Evolutionary conservation across 495 filamentous ascomycete species (phyloP).

Genomic region (Schizothecium vesticola): DNA sequence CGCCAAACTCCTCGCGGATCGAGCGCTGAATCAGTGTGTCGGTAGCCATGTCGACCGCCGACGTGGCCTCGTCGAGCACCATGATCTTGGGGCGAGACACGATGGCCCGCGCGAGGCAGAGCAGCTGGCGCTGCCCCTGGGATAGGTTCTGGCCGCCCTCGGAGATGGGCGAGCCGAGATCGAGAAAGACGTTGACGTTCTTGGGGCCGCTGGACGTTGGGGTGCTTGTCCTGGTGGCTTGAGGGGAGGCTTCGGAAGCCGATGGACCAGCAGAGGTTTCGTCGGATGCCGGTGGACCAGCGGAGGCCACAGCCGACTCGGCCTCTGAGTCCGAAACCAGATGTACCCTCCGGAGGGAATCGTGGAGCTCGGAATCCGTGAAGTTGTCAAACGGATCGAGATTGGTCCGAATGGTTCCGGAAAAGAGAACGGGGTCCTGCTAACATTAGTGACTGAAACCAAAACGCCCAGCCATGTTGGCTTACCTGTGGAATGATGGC

Average conservation of each 20-base stretch:
- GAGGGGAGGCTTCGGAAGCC: background rate
- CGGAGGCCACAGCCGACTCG: too few relatives aligned
- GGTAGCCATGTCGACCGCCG: slow-evolving; percentile 11
- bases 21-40: slow-evolving; percentile 13
- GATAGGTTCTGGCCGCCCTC: slow-evolving; percentile 15
- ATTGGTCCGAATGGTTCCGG: slow-evolving; percentile 40
- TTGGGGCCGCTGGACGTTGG: background rate
- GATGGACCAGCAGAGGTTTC: background rate
- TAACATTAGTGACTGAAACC: background rate
- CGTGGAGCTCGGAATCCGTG: slow-evolving; percentile 33
- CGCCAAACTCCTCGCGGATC: slow-evolving; percentile 12
- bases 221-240: background rate
- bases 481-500: slow-evolving; percentile 66
- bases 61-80: slow-evolving; percentile 17
- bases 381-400: slow-evolving; percentile 47
- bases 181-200: slow-evolving; percentile 7
- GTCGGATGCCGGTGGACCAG: background rate
- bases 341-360: slow-evolving; percentile 3
- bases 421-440: slow-evolving; percentile 37
- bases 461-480: background rate
- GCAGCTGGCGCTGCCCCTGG: slow-evolving; percentile 15
- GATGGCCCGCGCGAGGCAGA: slow-evolving; percentile 16
- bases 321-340: slow-evolving; percentile 1
- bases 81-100: slow-evolving; percentile 10
- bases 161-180: slow-evolving; percentile 7